Conservation (phyloP, 2,329 filamentous ascomycete genomes). For the Raffaelea deltoideospora region DNA sequence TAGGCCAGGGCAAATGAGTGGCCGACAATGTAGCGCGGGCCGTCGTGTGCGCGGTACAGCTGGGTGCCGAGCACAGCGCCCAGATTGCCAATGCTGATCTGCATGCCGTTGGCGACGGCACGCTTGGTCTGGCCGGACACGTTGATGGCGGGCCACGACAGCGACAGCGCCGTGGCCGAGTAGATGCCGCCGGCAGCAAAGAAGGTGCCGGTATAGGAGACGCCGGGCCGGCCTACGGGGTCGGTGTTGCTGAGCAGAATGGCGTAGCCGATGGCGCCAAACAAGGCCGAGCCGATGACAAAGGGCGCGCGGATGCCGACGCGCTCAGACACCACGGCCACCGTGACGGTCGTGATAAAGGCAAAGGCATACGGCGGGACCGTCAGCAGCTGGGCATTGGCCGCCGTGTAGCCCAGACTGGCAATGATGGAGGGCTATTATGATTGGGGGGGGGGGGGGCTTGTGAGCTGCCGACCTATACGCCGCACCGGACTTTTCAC, state of each 20-base stretch:
- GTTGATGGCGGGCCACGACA: slow-evolving; percentile 59
- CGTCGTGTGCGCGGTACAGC: slow-evolving; percentile 45
- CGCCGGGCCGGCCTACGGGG: slow-evolving; percentile 31
- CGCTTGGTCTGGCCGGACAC: slow-evolving; percentile 57
- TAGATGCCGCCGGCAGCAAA: slow-evolving; percentile 54
- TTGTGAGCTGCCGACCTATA: no score
- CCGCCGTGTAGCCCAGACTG: slow-evolving; percentile 36
- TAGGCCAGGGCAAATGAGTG: slow-evolving; percentile 54
- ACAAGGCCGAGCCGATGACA: slow-evolving; percentile 38
- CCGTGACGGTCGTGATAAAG: slow-evolving; percentile 39
- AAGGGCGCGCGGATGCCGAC: slow-evolving; percentile 43
- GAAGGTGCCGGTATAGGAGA: slow-evolving; percentile 46
- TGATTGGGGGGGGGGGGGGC: no score
- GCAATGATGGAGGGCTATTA: slow-evolving; percentile 37
- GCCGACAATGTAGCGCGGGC: slow-evolving; percentile 46
- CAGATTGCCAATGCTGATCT: slow-evolving; percentile 56
- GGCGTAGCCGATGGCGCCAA: slow-evolving; percentile 48
- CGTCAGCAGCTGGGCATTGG: slow-evolving; percentile 40
- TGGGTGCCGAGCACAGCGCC: slow-evolving; percentile 57
- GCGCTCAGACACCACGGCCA: slow-evolving; percentile 46
- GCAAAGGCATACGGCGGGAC: slow-evolving; percentile 51
- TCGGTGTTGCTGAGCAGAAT: slow-evolving; percentile 38
- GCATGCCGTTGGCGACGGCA: slow-evolving; percentile 52
- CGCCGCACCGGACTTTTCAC: no score
- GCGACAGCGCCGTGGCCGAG: slow-evolving; percentile 44